These are phyloP conservation scores for Alisma plantagoaquatica DNA, from an alignment of 106 monocot species.

Conservation along the genomic window DNA sequence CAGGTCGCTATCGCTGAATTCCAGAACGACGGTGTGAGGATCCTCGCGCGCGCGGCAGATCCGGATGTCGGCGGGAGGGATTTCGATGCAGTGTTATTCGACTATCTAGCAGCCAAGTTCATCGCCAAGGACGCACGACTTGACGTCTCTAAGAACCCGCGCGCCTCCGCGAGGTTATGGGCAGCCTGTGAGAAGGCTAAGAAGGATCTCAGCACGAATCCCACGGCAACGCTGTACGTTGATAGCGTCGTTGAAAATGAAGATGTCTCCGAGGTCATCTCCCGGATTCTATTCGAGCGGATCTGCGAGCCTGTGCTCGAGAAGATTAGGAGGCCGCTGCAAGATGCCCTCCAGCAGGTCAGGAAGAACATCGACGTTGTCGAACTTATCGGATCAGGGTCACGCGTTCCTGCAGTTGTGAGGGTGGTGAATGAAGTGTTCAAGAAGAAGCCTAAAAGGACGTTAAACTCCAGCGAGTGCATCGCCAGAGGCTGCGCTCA, in stretches of 20 bases:
- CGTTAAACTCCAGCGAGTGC: slow-evolving; percentile 72
- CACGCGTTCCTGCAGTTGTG: slow-evolving; percentile 59
- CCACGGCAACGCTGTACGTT: slow-evolving; percentile 52
- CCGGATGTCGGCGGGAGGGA: slow-evolving; percentile 60
- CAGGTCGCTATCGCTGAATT: slow-evolving; percentile 58
- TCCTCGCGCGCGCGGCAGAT: slow-evolving; percentile 45
- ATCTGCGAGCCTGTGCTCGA: slow-evolving; percentile 48
- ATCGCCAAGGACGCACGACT: slow-evolving; percentile 43
- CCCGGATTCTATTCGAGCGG: slow-evolving; percentile 56
- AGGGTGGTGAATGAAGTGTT: slow-evolving; percentile 43
- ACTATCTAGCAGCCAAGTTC: slow-evolving; percentile 56
- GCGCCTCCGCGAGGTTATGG: slow-evolving; percentile 47
- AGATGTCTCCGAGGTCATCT: slow-evolving; percentile 59
- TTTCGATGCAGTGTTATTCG: slow-evolving; percentile 59
- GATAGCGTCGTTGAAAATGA: slow-evolving; percentile 80
- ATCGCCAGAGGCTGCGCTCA: slow-evolving; percentile 58
- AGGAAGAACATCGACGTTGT: slow-evolving; percentile 39
- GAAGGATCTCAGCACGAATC: slow-evolving; percentile 70
- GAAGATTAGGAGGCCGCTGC: slow-evolving; percentile 39
- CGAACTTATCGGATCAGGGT: slow-evolving; percentile 70
- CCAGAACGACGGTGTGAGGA: slow-evolving; percentile 53
- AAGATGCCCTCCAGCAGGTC: slow-evolving; percentile 29
- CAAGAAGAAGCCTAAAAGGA: slow-evolving; percentile 53
- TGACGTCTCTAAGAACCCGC: slow-evolving; percentile 62
- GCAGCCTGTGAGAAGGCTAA: slow-evolving; percentile 59